A percentile compares a stretch with the other conserved stretches of the same genome.
These are phyloP conservation scores for Phytophthora europaea DNA, from an alignment of 352 stramenopile species.

Conservation along the genomic window DNA sequence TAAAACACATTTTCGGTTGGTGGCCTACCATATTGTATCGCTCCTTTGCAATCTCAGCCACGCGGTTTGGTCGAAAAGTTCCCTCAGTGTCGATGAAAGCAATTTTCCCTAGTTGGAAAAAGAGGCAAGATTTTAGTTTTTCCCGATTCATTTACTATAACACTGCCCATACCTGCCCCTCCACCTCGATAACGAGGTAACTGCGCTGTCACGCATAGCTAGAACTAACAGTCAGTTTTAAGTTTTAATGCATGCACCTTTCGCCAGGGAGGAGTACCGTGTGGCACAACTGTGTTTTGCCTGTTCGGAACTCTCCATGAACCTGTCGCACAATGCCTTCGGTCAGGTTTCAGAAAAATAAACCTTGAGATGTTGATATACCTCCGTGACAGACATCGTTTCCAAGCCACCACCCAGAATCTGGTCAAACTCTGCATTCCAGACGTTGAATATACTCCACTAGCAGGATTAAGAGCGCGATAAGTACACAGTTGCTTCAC, in stretches of 20 bases:
- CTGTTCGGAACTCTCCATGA: slow-evolving; percentile 94
- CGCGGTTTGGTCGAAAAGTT: slow-evolving; percentile 91
- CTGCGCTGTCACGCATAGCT: slow-evolving; percentile 87
- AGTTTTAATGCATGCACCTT: background rate
- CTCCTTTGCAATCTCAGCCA: slow-evolving; percentile 87
- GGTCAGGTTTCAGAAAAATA: slow-evolving; percentile 1
- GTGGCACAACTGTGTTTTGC: slow-evolving; percentile 96
- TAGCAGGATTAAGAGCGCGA: background rate
- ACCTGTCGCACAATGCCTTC: slow-evolving; percentile 55
- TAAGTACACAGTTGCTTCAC: background rate
- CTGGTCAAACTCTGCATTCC: slow-evolving; percentile 76
- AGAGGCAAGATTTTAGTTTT: slow-evolving; percentile 6
- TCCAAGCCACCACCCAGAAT: slow-evolving; percentile 91
- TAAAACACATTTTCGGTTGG: background rate
- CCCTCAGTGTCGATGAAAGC: slow-evolving; percentile 94
- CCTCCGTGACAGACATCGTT: slow-evolving; percentile 93
- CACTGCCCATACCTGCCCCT: slow-evolving; percentile 63
- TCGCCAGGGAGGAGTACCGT: slow-evolving; percentile 58
- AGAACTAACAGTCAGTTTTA: background rate
- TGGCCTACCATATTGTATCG: slow-evolving; percentile 74
- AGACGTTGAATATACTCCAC: background rate
- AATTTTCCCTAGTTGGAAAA: slow-evolving; percentile 69
- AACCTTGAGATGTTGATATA: slow-evolving; percentile 25
- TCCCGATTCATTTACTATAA: background rate
- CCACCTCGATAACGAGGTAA: slow-evolving; percentile 87